A percentile compares a stretch with the other conserved stretches of the same genome.
These are phyloP conservation scores for Geranium rotundifolium DNA, from an alignment of 345 rosid genomes.

Conservation along the genomic window DNA sequence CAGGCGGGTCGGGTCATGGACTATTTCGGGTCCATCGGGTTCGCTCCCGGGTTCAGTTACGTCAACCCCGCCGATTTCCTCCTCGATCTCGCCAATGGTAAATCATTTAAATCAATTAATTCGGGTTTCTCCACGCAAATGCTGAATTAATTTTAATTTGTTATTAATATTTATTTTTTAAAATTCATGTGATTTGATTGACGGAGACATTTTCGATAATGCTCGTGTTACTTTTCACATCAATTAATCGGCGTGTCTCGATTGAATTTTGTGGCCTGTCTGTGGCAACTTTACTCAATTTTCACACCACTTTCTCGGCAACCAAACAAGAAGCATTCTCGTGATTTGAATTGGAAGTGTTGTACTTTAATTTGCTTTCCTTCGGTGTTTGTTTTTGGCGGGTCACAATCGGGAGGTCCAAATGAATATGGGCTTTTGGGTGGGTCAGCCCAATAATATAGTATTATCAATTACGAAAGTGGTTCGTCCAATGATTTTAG, in stretches of 20 bases:
- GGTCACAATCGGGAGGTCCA: neutral
- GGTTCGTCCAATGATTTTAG: neutral
- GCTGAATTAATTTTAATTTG: too few species aligned
- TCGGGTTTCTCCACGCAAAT: too few species aligned
- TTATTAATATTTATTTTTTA: too few species aligned
- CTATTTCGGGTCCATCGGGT: conserved; percentile 59
- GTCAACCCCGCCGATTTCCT: conserved; percentile 85
- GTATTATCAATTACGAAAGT: neutral
- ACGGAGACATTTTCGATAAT: neutral
- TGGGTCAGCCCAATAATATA: neutral
- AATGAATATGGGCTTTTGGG: neutral
- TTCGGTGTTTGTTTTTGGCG: neutral
- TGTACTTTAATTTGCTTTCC: neutral
- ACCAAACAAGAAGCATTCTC: too few species aligned
- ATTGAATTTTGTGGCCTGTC: neutral
- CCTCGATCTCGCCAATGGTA: conserved; percentile 91
- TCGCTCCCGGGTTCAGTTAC: conserved; percentile 44
- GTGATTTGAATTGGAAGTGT: neutral
- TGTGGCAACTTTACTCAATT: neutral
- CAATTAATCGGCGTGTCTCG: neutral
- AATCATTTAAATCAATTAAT: conserved; percentile 1
- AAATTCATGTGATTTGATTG: too few species aligned
- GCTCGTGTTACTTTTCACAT: neutral
- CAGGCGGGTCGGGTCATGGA: conserved; percentile 53
- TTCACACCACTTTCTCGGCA: neutral